phyloP scores from a whole-genome alignment of 148 eudicot genomes.

The Limonium bicolor region DNA sequence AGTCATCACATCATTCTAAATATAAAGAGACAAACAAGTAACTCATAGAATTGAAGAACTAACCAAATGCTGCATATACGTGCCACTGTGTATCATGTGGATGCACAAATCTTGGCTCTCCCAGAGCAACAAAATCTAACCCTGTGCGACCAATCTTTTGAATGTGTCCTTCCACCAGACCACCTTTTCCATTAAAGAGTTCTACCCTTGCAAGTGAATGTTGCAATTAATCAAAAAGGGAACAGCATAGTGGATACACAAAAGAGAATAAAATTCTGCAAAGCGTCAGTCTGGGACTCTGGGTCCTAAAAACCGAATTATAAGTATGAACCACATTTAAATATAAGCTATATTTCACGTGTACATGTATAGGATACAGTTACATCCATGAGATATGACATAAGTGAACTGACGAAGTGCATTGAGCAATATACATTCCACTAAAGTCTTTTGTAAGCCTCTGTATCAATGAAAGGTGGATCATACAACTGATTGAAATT shows the following conservation, averaged over 20 bases:
- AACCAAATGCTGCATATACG: constrained; percentile 87
- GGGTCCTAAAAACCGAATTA: too few relatives aligned
- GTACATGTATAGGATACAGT: too few relatives aligned
- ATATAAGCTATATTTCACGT: too few relatives aligned
- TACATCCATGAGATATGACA: too few relatives aligned
- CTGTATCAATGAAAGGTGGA: too few relatives aligned
- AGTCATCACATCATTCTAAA: neutral
- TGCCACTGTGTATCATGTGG: constrained; percentile 63
- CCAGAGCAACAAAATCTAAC: constrained; percentile 51
- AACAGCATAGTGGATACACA: neutral
- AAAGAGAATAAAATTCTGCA: too few relatives aligned
- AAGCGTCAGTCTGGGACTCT: too few relatives aligned
- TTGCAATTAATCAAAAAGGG: constrained; percentile 6
- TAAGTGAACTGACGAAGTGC: too few relatives aligned
- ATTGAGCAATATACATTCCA: too few relatives aligned
- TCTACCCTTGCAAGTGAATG: constrained; percentile 65
- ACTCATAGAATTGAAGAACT: constrained; percentile 9
- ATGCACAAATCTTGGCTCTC: constrained; percentile 37
- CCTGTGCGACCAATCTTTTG: constrained; percentile 69
- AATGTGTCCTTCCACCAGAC: constrained; percentile 66
- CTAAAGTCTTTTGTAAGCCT: too few relatives aligned
- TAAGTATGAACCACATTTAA: too few relatives aligned
- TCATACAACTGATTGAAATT: too few relatives aligned
- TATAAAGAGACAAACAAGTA: neutral
- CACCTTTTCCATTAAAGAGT: constrained; percentile 92